Evolutionary conservation across 2,329 filamentous ascomycete genomes (phyloP).

Genomic region (Allantophomopsis cytisporea): DNA sequence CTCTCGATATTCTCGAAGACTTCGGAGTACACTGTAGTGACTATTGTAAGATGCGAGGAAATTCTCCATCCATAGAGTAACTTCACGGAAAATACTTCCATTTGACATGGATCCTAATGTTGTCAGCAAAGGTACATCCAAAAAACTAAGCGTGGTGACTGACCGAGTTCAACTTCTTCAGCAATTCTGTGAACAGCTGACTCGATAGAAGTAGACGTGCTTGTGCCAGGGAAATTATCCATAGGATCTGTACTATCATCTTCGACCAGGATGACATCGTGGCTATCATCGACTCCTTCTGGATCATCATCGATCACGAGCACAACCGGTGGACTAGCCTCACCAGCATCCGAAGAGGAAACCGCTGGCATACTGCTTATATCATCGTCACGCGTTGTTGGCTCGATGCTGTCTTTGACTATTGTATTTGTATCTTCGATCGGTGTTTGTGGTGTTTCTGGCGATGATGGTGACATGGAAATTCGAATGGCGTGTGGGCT

Average conservation of each 20-base stretch:
- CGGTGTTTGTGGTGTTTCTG: slow-evolving; percentile 13
- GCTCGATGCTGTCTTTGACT: background rate
- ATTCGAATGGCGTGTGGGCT: slow-evolving; percentile 26
- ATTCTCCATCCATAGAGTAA: slow-evolving; percentile 35
- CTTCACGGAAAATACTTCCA: slow-evolving; percentile 21
- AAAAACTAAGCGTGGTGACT: background rate
- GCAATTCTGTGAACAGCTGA: slow-evolving; percentile 4
- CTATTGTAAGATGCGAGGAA: slow-evolving; percentile 21
- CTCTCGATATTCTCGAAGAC: slow-evolving; percentile 20
- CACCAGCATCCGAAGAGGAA: slow-evolving; percentile 7
- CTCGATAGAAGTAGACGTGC: slow-evolving; percentile 8
- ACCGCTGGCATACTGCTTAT: too few species aligned
- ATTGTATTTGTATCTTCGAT: too few species aligned
- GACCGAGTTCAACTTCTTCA: too few species aligned
- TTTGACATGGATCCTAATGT: too few species aligned
- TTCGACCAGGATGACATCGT: slow-evolving; percentile 6
- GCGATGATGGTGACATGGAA: slow-evolving; percentile 29
- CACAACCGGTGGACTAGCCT: slow-evolving; percentile 12
- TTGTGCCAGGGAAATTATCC: slow-evolving; percentile 28
- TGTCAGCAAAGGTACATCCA: slow-evolving; percentile 6
- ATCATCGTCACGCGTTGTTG: slow-evolving; percentile 13
- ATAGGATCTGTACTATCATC: slow-evolving; percentile 23
- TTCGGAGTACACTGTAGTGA: too few species aligned
- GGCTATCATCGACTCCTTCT: background rate
- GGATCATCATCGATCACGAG: slow-evolving; percentile 14